Base-by-base conservation (phyloP, 352 stramenopile species). In the Pythium phragmiticola region DNA sequence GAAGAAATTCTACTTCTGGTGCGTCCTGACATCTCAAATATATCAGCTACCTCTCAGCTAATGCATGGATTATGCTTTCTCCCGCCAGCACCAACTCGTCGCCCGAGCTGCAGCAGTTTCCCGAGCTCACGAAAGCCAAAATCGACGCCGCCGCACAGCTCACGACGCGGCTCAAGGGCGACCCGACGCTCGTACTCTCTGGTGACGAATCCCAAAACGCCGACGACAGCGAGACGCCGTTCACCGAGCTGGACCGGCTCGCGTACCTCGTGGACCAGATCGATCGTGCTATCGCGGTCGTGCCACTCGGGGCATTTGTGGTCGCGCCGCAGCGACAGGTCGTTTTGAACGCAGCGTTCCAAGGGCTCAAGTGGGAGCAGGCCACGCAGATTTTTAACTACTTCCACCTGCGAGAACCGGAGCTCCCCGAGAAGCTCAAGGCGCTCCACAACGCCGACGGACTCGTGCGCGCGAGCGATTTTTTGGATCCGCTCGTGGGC, bases 1-100 rank as follows among this genome's bases (percentile, higher is more conserved):
- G 63, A 94, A 92, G 62, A 94, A 94, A 45, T 94, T 90, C 37
- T 93, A 91, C 81, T 94, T 92, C 39, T 94, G 81, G 82, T 90
- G 8, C 12, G 23, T 36, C 12, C 7, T 11, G 0, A n/a, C 49
- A 2, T 4, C 17, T 21, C 14, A 11, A 21, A 14, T 49, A 19
- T 17, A 14, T 7, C 16, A 14, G 39, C 4, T 21, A 52, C 21
- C 37, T 14, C 30, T 17, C 16, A 12, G 0, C 26, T 30, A 5
- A 30, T 3, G 57, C 65, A 21, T 33, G 58, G 3, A 33, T 11
- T 39, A 14, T 46, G 16, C 14, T 3, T 17, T 46, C 39, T 46
- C 34, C 4, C 4, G 26, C 26, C 59, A 93, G 84, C 65, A 90
- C 84, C 41, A 90, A 90, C 61, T 78, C 79, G 43, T 89, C 81